A percentile compares a stretch with the other conserved stretches of the same genome.
Conservation (phyloP, 768 basidiomycete species). For the Strobilomyces confusus region DNA sequence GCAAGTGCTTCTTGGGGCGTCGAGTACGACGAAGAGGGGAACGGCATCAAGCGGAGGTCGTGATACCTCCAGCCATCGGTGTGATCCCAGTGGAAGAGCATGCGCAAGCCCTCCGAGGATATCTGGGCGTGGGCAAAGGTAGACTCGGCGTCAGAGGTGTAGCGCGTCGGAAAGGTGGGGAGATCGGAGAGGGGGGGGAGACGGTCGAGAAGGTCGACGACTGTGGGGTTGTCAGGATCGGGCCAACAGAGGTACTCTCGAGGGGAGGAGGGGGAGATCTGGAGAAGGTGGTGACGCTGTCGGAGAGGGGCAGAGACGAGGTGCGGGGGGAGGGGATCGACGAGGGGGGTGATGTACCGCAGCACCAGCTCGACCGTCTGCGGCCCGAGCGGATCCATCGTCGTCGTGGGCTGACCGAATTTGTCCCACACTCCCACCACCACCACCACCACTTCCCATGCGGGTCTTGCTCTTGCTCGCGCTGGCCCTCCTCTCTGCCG, state of each 20-base stretch:
- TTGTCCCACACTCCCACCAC: conserved; percentile 10
- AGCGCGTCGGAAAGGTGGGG: conserved; percentile 31
- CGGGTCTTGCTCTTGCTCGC: conserved; percentile 30
- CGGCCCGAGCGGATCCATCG: conserved; percentile 35
- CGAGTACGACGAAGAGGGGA: conserved; percentile 43
- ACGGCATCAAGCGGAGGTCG: conserved; percentile 66
- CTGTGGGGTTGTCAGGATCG: conserved; percentile 32
- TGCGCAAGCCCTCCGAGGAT: conserved; percentile 43
- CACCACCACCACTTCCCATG: conserved; percentile 16
- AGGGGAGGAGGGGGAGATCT: conserved; percentile 46
- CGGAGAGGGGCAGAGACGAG: conserved; percentile 56
- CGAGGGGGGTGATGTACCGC: conserved; percentile 53
- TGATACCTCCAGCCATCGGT: conserved; percentile 63
- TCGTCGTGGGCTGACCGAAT: neutral
- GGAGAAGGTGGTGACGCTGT: conserved; percentile 64
- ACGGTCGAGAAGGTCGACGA: conserved; percentile 44
- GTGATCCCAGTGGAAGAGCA: conserved; percentile 68
- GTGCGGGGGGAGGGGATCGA: conserved; percentile 51
- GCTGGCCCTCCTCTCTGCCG: conserved; percentile 23
- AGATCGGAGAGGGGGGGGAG: conserved; percentile 26
- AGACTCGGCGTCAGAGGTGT: conserved; percentile 48
- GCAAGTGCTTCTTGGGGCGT: conserved; percentile 26
- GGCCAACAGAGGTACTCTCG: conserved; percentile 69
- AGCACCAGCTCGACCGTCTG: conserved; percentile 47
- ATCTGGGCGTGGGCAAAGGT: conserved; percentile 55